These are phyloP conservation scores for Colletotrichum salicis DNA, from an alignment of 2,329 filamentous ascomycete species.

Conservation along the genomic window DNA sequence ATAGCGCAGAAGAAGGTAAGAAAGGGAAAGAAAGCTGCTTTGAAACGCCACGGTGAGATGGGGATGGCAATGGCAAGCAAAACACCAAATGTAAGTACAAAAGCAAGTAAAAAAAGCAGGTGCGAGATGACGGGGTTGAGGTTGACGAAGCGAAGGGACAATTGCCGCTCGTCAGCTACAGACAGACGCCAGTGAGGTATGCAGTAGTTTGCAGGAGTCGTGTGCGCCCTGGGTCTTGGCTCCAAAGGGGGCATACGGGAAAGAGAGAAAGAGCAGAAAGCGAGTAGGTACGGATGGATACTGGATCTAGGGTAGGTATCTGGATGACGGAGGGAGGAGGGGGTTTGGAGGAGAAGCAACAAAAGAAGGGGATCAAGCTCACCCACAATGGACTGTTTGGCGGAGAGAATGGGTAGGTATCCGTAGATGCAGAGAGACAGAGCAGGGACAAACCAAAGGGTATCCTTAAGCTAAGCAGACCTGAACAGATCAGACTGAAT, in stretches of 20 bases:
- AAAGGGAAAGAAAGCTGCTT: neutral
- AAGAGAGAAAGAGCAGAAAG: neutral
- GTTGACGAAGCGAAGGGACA: neutral
- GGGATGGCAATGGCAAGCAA: neutral
- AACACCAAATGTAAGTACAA: neutral
- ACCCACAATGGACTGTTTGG: neutral
- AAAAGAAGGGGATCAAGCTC: neutral
- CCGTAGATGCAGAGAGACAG: neutral
- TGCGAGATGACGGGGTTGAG: conserved; percentile 1
- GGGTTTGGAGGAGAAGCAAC: neutral
- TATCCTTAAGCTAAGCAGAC: no score
- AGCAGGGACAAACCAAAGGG: neutral
- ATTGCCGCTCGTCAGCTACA: conserved; percentile 12
- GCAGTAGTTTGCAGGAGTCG: conserved; percentile 10
- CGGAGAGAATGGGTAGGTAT: neutral
- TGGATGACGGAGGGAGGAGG: neutral
- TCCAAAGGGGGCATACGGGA: neutral
- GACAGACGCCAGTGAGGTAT: conserved; percentile 1
- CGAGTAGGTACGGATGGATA: neutral
- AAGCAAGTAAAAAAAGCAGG: neutral
- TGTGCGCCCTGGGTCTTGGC: conserved; percentile 3
- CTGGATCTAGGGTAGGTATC: neutral
- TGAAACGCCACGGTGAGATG: neutral
- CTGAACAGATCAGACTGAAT: neutral
- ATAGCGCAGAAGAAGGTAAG: neutral